Evolutionary conservation across 208 protist species (phyloP).

Genomic region (Acanthamoeba rhysodes): DNA sequence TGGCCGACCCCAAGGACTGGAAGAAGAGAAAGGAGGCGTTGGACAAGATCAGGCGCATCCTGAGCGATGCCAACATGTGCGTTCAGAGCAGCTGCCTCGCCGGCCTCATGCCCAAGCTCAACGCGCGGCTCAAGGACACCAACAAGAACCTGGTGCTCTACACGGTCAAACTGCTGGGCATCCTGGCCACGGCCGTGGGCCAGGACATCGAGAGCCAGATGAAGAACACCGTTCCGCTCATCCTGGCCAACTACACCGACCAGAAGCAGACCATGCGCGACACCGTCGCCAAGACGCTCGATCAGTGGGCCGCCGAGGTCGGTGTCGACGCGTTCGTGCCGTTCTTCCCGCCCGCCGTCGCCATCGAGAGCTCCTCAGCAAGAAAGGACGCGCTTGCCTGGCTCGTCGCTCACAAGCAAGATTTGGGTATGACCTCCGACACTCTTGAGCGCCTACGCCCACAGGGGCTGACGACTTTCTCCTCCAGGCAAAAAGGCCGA

Average conservation of each 20-base stretch:
- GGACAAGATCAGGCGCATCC: slow-evolving; percentile 62
- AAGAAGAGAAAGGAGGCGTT: slow-evolving; percentile 77
- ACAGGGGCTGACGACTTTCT: no score
- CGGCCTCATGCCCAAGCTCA: slow-evolving; percentile 64
- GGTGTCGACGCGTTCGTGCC: slow-evolving; percentile 53
- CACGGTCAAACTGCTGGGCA: slow-evolving; percentile 75
- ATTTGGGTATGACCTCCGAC: not conserved
- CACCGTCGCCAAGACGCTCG: slow-evolving; percentile 59
- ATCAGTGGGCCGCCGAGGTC: slow-evolving; percentile 38
- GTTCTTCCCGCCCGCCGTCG: slow-evolving; percentile 17
- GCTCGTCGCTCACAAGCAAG: slow-evolving; percentile 22
- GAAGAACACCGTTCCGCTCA: not conserved
- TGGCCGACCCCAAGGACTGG: slow-evolving; percentile 80
- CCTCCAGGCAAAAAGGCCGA: not conserved
- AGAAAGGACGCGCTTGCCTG: slow-evolving; percentile 43
- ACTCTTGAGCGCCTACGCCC: no score
- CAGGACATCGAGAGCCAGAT: not conserved
- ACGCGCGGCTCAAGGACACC: slow-evolving; percentile 74
- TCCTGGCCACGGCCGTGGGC: slow-evolving; percentile 78
- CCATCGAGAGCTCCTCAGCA: slow-evolving; percentile 39
- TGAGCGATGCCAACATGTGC: slow-evolving; percentile 67
- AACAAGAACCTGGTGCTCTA: slow-evolving; percentile 82
- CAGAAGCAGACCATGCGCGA: slow-evolving; percentile 76
- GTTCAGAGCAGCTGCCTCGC: slow-evolving; percentile 61
- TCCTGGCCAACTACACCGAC: slow-evolving; percentile 72